These are phyloP conservation scores for Chenopodium suecicum DNA, from an alignment of 148 eudicot species.

Conservation along the genomic window DNA sequence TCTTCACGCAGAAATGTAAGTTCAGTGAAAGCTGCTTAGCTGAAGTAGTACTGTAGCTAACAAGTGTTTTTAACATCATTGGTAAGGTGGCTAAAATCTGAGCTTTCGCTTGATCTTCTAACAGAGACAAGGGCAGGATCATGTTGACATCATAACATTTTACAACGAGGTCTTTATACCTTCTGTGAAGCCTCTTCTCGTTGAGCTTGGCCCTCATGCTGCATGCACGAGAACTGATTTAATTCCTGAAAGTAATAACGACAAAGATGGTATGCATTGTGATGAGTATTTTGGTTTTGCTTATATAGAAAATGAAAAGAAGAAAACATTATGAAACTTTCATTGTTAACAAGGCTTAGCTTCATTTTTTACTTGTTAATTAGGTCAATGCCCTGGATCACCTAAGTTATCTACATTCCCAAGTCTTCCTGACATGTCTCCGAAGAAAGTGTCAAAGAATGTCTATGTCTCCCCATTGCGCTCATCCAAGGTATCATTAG, in stretches of 20 bases:
- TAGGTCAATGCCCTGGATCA: slow-evolving; percentile 79
- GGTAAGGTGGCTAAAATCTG: slow-evolving; percentile 6
- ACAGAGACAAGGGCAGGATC: slow-evolving; percentile 82
- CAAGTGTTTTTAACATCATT: not conserved
- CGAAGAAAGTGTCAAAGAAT: slow-evolving; percentile 90
- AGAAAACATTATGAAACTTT: not conserved
- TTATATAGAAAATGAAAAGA: not conserved
- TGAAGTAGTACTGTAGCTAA: not conserved
- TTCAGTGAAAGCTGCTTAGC: slow-evolving; percentile 5
- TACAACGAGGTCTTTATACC: slow-evolving; percentile 92
- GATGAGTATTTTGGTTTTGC: not conserved
- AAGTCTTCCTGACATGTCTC: slow-evolving; percentile 96
- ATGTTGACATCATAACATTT: slow-evolving; percentile 90
- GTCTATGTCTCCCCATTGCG: slow-evolving; percentile 94
- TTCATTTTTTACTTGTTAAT: slow-evolving; percentile 19
- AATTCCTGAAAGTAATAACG: slow-evolving; percentile 46
- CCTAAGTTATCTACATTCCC: slow-evolving; percentile 83
- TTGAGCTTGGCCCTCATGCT: slow-evolving; percentile 70
- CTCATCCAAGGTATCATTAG: slow-evolving; percentile 76
- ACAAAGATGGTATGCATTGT: slow-evolving; percentile 48
- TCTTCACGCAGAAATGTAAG: slow-evolving; percentile 63
- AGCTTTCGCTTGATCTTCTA: slow-evolving; percentile 17
- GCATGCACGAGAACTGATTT: slow-evolving; percentile 33
- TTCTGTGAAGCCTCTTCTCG: slow-evolving; percentile 77
- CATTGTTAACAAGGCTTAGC: not conserved